Conservation (phyloP, 441 rosid species). For the Rhodomyrtus psidioides region DNA sequence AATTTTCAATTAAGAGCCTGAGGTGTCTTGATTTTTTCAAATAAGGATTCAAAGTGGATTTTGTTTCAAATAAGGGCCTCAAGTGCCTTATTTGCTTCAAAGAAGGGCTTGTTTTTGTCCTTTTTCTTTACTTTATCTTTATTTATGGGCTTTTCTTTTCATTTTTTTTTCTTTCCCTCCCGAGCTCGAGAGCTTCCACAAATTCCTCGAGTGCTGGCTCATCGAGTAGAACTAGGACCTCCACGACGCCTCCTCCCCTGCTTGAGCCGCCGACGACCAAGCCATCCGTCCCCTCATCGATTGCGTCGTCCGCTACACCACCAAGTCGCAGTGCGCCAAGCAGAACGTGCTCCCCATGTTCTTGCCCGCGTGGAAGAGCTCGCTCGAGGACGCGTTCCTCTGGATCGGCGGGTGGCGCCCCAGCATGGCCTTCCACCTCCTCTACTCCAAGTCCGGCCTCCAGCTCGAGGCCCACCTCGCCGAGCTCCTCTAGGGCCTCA, state of each 20-base stretch:
- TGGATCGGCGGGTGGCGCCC: constrained; percentile 47
- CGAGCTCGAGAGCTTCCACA: constrained; percentile 12
- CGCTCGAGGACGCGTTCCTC: constrained; percentile 28
- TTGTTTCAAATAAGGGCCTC: no score
- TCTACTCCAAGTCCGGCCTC: constrained; percentile 37
- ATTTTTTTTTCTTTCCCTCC: no score
- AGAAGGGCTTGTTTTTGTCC: no score
- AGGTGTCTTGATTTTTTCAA: no score
- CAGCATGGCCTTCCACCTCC: constrained; percentile 36
- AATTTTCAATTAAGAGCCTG: no score
- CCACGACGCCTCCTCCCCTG: constrained; percentile 8
- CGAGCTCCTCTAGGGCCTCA: constrained; percentile 20
- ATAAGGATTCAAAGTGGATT: no score
- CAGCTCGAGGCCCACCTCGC: constrained; percentile 25
- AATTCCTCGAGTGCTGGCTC: constrained; percentile 32
- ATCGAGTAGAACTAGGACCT: constrained; percentile 26
- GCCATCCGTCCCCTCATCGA: constrained; percentile 1
- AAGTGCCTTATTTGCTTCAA: no score
- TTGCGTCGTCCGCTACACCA: constrained; percentile 17
- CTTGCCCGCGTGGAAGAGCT: constrained; percentile 34
- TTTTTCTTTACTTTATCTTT: no score
- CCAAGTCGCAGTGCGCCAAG: constrained; percentile 25
- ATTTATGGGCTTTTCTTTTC: no score
- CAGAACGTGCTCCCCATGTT: constrained; percentile 27
- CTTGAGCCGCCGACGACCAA: background rate